Percentiles rank a stretch among this genome's conserved stretches.
Conservation (phyloP, 176 grass and related monocot genomes). For the Secale cereale region DNA sequence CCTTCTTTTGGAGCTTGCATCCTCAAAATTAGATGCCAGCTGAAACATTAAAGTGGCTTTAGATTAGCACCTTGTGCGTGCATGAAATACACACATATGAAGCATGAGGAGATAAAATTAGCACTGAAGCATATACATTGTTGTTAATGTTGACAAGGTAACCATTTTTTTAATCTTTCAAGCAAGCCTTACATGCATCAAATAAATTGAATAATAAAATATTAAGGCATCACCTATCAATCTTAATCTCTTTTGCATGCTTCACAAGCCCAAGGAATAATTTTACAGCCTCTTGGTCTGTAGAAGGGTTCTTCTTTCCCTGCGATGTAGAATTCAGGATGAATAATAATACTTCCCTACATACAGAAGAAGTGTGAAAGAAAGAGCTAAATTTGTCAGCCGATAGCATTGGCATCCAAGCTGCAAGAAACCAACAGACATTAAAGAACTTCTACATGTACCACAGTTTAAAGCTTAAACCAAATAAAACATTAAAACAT, state of each 20-base stretch:
- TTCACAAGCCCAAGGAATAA: slow-evolving; percentile 70
- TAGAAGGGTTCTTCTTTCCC: slow-evolving; percentile 95
- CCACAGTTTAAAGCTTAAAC: not conserved
- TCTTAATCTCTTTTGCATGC: slow-evolving; percentile 71
- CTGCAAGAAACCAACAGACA: not conserved
- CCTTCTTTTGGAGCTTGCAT: slow-evolving; percentile 70
- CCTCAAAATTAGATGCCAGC: slow-evolving; percentile 95
- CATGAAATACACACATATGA: not conserved
- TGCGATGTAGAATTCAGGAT: slow-evolving; percentile 30
- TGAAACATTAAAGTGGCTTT: slow-evolving; percentile 35
- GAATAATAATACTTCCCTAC: not conserved
- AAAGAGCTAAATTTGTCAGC: not conserved
- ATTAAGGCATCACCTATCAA: slow-evolving; percentile 56
- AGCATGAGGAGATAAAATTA: not conserved
- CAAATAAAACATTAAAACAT: not conserved
- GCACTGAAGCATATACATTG: not conserved
- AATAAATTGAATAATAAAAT: not conserved
- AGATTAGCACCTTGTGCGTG: not conserved
- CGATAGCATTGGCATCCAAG: not conserved
- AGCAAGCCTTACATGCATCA: not conserved
- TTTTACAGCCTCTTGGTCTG: slow-evolving; percentile 60
- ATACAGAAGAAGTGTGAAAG: not conserved
- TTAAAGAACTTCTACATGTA: slow-evolving; percentile 13
- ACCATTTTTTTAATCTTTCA: not conserved
- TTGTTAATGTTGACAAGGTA: not conserved